A percentile compares a stretch with the other conserved stretches of the same genome.
Evolutionary conservation across 2,329 filamentous ascomycete species (phyloP).

Genomic region (Dothideomycetes sp.): DNA sequence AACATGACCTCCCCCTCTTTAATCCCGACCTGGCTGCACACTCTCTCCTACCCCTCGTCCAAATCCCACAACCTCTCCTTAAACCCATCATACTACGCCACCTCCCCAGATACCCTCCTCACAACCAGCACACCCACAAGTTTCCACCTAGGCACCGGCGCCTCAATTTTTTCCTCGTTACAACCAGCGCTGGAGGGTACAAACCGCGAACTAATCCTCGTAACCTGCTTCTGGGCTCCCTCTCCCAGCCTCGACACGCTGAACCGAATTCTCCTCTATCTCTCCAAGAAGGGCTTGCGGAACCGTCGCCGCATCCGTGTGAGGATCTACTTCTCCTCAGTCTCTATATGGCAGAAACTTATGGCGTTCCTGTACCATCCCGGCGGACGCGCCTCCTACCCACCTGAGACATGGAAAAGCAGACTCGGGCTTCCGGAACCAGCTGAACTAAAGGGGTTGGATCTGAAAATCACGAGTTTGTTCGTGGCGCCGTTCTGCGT

Average conservation of each 20-base stretch:
- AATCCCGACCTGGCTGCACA: too few relatives aligned
- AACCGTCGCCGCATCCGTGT: constrained; percentile 42
- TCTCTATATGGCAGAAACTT: constrained; percentile 63
- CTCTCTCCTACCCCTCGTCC: too few relatives aligned
- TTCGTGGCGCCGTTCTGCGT: constrained; percentile 74
- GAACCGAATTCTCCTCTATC: constrained; percentile 42
- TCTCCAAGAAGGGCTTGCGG: constrained; percentile 42
- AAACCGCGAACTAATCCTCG: constrained; percentile 56
- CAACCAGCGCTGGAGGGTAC: constrained; percentile 52
- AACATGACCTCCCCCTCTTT: too few relatives aligned
- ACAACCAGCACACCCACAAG: constrained; percentile 23
- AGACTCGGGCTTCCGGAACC: constrained; percentile 53
- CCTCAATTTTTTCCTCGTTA: constrained; percentile 32
- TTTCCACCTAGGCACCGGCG: constrained; percentile 34
- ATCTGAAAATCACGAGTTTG: constrained; percentile 62
- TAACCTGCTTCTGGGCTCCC: constrained; percentile 73
- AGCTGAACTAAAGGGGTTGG: constrained; percentile 46
- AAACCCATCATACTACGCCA: constrained; percentile 29
- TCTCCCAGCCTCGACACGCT: constrained; percentile 52
- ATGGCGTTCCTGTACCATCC: constrained; percentile 59
- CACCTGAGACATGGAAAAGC: constrained; percentile 45
- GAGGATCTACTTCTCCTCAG: constrained; percentile 66
- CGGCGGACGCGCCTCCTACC: constrained; percentile 50
- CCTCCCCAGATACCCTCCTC: constrained; percentile 22
- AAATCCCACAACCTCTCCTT: constrained; percentile 13